These are phyloP conservation scores for Trypanosoma mega DNA, from an alignment of 208 protist genomes.

Conservation along the genomic window DNA sequence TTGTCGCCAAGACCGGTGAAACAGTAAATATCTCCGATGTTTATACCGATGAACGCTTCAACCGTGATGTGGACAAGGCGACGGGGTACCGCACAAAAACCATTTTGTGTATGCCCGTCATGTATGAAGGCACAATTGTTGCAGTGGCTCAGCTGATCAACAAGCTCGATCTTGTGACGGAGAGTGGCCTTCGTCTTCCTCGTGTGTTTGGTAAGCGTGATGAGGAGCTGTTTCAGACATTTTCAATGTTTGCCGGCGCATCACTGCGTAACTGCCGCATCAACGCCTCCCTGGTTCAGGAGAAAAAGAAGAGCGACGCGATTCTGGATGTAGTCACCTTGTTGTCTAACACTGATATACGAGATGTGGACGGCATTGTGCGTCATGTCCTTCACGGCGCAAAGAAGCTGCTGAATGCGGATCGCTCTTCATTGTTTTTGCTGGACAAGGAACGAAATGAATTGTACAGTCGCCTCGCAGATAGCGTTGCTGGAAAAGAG, in stretches of 20 bases:
- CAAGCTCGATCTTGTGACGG: constrained; percentile 65
- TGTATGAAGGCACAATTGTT: constrained; percentile 64
- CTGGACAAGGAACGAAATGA: constrained; percentile 85
- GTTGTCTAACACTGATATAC: constrained; percentile 75
- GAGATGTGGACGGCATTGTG: constrained; percentile 68
- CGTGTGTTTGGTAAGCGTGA: constrained; percentile 54
- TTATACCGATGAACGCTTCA: constrained; percentile 71
- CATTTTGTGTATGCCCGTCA: constrained; percentile 72
- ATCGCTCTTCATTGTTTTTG: constrained; percentile 74
- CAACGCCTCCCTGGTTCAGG: constrained; percentile 54
- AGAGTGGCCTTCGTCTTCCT: constrained; percentile 44
- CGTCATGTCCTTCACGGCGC: constrained; percentile 65
- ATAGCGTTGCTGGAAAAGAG: constrained; percentile 58
- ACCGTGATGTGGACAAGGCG: constrained; percentile 60
- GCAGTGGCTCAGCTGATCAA: constrained; percentile 79
- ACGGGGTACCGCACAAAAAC: constrained; percentile 71
- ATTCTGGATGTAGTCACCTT: constrained; percentile 72
- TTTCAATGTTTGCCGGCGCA: constrained; percentile 67
- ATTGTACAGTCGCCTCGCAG: constrained; percentile 71
- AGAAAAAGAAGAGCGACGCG: constrained; percentile 71
- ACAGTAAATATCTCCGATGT: constrained; percentile 70
- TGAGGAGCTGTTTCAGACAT: constrained; percentile 71
- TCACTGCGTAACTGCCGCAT: constrained; percentile 72
- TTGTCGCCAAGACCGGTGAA: constrained; percentile 50
- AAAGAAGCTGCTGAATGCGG: constrained; percentile 67